A percentile compares a stretch with the other conserved stretches of the same genome.
These are phyloP conservation scores for Pelargonium fulgidum DNA, from an alignment of 441 rosid genomes.

Conservation along the genomic window DNA sequence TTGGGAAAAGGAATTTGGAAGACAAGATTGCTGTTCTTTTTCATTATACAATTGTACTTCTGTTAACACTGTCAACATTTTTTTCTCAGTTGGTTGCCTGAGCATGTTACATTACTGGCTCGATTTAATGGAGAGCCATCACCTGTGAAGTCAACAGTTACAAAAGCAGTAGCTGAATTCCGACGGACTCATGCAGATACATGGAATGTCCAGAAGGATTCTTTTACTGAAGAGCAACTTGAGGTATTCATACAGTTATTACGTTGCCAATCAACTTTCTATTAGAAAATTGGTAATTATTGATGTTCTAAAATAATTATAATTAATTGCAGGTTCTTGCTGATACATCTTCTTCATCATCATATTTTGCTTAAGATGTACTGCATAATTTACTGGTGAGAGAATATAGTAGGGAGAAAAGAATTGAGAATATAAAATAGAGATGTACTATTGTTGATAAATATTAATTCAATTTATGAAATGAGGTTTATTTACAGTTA, in stretches of 20 bases:
- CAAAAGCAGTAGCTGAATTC: conserved; percentile 97
- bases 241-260: conserved; percentile 46
- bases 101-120: conserved; percentile 83
- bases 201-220: conserved; percentile 91
- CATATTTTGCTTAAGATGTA: conserved; percentile 75
- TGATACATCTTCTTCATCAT: conserved; percentile 89
- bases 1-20: neutral
- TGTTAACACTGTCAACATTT: neutral
- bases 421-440: conserved; percentile 22
- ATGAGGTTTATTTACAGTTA: conserved; percentile 31
- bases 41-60: neutral
- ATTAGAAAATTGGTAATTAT: neutral
- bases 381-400: conserved; percentile 9
- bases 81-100: conserved; percentile 75
- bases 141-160: conserved; percentile 85
- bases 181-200: conserved; percentile 96
- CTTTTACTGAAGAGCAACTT: conserved; percentile 89
- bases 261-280: neutral
- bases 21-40: neutral
- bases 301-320: conserved; percentile 8
- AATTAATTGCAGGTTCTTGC: conserved; percentile 72
- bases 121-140: conserved; percentile 81
- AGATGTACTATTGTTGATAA: conserved; percentile 19
- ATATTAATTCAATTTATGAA: conserved; percentile 18
- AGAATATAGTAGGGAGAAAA: conserved; percentile 20